Percentiles rank a stretch among this genome's conserved stretches.
Conservation (phyloP, 352 stramenopile genomes). For the Globisporangium heterothallicum region DNA sequence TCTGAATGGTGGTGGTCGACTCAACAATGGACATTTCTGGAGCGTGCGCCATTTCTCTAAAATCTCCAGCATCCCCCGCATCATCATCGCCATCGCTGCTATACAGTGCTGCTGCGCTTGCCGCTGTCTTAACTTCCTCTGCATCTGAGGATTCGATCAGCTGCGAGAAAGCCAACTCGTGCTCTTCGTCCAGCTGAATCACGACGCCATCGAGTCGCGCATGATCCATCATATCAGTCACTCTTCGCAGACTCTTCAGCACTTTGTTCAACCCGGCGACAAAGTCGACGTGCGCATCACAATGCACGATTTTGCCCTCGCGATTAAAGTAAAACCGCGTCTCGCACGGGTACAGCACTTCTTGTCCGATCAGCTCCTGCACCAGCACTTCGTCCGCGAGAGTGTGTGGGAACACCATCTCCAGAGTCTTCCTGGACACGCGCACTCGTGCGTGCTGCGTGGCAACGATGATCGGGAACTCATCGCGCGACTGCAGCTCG, state of each 20-base stretch:
- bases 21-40: too few species aligned
- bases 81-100: not conserved
- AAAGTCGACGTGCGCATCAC: conserved; percentile 42
- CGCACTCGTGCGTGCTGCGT: conserved; percentile 16
- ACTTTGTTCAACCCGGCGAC: conserved; percentile 27
- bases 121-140: not conserved
- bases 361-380: conserved; percentile 23
- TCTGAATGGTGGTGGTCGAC: not conserved
- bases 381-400: conserved; percentile 35
- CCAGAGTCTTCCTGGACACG: conserved; percentile 31
- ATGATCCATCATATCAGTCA: conserved; percentile 15
- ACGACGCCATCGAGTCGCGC: conserved; percentile 13
- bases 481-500: conserved; percentile 10
- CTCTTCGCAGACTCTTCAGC: conserved; percentile 16
- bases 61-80: not conserved
- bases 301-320: conserved; percentile 29
- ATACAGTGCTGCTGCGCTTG: not conserved
- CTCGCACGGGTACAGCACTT: conserved; percentile 31
- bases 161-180: conserved; percentile 4
- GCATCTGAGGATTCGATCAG: not conserved
- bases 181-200: conserved; percentile 10
- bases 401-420: conserved; percentile 39
- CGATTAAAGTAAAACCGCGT: conserved; percentile 43
- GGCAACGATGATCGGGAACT: conserved; percentile 13
- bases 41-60: too few species aligned